Percentiles rank a stretch among this genome's conserved stretches.
Conservation (phyloP, 805 yeast genomes). For the Candida hungchunana region DNA sequence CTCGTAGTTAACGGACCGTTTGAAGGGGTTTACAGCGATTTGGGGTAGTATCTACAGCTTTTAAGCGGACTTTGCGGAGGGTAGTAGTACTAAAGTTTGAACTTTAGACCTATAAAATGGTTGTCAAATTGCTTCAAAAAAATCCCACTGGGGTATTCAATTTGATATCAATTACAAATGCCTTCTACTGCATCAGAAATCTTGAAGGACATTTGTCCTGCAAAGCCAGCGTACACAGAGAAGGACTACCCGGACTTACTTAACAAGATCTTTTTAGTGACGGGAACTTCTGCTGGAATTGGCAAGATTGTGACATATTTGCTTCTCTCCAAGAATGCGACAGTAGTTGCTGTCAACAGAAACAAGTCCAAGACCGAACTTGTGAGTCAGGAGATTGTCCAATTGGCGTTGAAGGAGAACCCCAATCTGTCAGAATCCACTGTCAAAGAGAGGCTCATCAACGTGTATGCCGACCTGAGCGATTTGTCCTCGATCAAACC, state of each 20-base stretch:
- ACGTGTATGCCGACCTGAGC: conserved; percentile 31
- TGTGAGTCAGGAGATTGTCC: conserved; percentile 27
- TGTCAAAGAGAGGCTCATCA: conserved; percentile 21
- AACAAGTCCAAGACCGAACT: conserved; percentile 28
- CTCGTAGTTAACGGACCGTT: too few species aligned
- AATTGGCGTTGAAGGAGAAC: conserved; percentile 20
- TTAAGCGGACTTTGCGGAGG: too few species aligned
- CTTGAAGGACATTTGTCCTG: background rate
- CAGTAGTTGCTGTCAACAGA: conserved; percentile 36
- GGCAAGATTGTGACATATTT: conserved; percentile 32
- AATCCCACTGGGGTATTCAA: too few species aligned
- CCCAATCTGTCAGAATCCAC: conserved; percentile 6
- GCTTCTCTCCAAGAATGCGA: conserved; percentile 31
- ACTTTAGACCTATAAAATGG: too few species aligned
- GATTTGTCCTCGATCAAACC: conserved; percentile 40
- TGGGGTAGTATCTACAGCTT: too few species aligned
- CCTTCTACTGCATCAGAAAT: too few species aligned
- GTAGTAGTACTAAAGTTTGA: too few species aligned
- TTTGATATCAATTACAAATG: too few species aligned
- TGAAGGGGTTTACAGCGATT: too few species aligned
- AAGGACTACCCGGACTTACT: conserved; percentile 24
- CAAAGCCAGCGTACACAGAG: conserved; percentile 14
- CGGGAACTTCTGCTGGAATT: conserved; percentile 34
- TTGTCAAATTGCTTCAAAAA: too few species aligned
- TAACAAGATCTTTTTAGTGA: conserved; percentile 25